Conservation (phyloP, 192 early-diverging fungal genomes). For the Ambispora gerdemannii region DNA sequence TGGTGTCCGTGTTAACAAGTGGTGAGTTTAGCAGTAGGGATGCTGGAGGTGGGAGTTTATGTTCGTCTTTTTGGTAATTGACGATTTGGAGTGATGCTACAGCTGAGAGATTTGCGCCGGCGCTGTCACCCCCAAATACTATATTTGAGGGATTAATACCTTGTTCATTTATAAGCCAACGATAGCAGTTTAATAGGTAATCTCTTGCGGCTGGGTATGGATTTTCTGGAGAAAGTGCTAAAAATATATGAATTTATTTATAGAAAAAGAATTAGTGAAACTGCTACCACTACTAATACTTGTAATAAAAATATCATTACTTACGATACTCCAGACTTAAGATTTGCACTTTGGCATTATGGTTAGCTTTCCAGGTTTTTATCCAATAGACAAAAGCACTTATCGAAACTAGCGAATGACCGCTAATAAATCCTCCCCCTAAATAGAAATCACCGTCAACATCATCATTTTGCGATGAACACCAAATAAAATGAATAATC, state of each 20-base stretch:
- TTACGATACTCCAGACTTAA: constrained; percentile 23
- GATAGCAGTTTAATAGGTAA: constrained; percentile 3
- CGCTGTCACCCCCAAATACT: constrained; percentile 27
- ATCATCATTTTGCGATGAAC: not conserved
- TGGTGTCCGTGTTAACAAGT: not conserved
- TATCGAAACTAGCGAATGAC: not conserved
- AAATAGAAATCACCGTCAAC: too few species aligned
- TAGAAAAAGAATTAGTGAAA: too few species aligned
- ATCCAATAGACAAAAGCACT: constrained; percentile 11
- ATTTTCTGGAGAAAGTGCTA: constrained; percentile 19
- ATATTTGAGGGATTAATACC: constrained; percentile 25
- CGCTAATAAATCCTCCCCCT: constrained; percentile 11
- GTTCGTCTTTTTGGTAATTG: not conserved
- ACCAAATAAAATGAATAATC: not conserved
- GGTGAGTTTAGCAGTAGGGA: constrained; percentile 14
- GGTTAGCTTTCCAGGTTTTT: not conserved
- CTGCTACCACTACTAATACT: too few species aligned
- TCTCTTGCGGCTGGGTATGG: constrained; percentile 4
- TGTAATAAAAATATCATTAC: not conserved
- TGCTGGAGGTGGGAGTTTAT: not conserved
- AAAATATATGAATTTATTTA: not conserved
- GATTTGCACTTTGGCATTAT: constrained; percentile 21
- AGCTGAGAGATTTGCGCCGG: constrained; percentile 11
- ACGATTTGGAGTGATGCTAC: not conserved
- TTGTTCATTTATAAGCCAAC: constrained; percentile 4